Base-by-base conservation (phyloP, 2,329 filamentous ascomycete species). In the Cladophialophora bantiana region DNA sequence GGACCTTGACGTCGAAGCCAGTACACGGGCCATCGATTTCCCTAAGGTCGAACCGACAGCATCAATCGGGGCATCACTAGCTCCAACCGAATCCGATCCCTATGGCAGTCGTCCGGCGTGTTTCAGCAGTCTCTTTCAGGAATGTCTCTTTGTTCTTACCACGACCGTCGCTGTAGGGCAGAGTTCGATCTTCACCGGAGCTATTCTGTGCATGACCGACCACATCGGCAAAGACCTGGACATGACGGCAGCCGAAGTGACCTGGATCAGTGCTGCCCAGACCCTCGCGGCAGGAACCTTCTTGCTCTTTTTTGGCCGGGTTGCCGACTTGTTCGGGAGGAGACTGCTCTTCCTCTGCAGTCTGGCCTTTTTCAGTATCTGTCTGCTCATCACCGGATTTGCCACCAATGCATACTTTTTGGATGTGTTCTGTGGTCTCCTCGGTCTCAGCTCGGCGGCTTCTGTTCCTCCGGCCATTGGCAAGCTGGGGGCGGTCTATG, bases 91-190 rank as follows among this genome's bases (percentile, higher is more conserved):
- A 20, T 63, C 62, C 18, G 55, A 70, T 34, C 61, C 59, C 20
- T 67, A 71, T 60, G 68, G 70, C 15, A 67, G 48, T 40, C 81
- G 87, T 7, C 87, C 87, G 35, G 81, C 77, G 72, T 89, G 86
- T 77, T 91, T 91, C 81, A 83, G 77, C 50, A 88, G 82, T 50
- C 89, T 87, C 0, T 63, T 86, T 1, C 86, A 90, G 72, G 89
- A 91, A 79, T 81, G 86, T 42, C 78, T 88, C 2, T 91, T 91
- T 72, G 86, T 91, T 15, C 75, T 88, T 18, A 88, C 88, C 45
- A 86, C 88, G 9, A 91, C 89, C 1, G 86, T 90, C 79, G 88
- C 88, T 1, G 88, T 90, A 53, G 88, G 85, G 3, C 87, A 88
- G 73, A 83, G 83, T 9, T 84, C 84, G 4, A 88, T 91, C 71